Conservation (phyloP, 2,329 filamentous ascomycete genomes). For the Fusarium cicatricum region DNA sequence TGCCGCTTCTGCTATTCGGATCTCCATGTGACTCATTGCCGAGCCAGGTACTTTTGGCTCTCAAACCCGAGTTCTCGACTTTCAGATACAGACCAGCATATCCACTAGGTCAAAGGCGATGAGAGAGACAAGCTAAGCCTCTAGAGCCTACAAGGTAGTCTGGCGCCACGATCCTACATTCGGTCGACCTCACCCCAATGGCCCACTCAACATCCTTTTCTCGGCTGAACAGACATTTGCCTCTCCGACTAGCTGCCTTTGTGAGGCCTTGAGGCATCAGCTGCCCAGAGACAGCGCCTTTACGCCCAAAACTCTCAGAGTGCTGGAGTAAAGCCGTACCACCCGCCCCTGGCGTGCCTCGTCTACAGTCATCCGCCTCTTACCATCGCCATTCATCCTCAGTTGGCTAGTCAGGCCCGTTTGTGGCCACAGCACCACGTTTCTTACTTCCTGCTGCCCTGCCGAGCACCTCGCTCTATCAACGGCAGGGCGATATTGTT, state of each 20-base stretch:
- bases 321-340: neutral
- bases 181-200: neutral
- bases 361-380: conserved; percentile 17
- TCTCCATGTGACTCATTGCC: neutral
- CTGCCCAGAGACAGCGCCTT: neutral
- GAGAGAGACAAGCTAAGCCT: neutral
- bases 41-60: neutral
- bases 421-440: conserved; percentile 3
- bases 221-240: neutral
- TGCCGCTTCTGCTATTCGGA: too few species aligned
- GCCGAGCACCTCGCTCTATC: neutral
- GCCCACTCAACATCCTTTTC: neutral
- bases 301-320: neutral
- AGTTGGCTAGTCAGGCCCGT: conserved; percentile 6
- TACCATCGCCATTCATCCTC: neutral
- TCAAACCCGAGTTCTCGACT: neutral
- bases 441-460: neutral
- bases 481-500: neutral
- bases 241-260: neutral
- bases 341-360: conserved; percentile 8
- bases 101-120: neutral
- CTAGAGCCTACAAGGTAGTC: neutral
- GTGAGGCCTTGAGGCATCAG: neutral
- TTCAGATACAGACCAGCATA: neutral
- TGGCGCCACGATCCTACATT: conserved; percentile 4